phyloP scores from a whole-genome alignment of 2,329 filamentous ascomycete genomes.

The Calonectria naviculata region DNA sequence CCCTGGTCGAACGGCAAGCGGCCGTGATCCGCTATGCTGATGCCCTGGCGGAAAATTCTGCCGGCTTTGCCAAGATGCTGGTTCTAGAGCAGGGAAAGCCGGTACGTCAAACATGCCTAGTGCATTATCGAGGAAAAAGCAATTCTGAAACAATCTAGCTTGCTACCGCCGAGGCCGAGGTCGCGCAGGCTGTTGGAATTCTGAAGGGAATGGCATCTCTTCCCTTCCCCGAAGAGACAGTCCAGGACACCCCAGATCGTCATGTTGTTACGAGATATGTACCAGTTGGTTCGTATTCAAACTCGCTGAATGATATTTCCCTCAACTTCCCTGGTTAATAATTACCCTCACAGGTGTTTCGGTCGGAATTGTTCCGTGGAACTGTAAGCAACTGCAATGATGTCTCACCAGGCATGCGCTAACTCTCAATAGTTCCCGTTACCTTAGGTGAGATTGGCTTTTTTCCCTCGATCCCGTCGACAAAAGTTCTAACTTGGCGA shows the following conservation, averaged over 20 bases:
- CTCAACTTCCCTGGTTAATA: background rate
- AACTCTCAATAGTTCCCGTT: background rate
- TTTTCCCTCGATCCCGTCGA: background rate
- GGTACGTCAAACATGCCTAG: background rate
- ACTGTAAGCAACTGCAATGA: background rate
- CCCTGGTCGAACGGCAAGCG: conserved; percentile 45
- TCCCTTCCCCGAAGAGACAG: conserved; percentile 13
- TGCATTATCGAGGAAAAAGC: background rate
- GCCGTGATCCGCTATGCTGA: conserved; percentile 34
- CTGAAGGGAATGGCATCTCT: conserved; percentile 2
- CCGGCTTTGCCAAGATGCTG: conserved; percentile 24
- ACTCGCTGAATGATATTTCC: background rate
- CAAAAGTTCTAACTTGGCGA: conserved; percentile 41
- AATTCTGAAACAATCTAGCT: conserved; percentile 10
- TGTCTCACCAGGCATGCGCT: background rate
- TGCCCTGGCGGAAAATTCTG: conserved; percentile 23
- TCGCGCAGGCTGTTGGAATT: background rate
- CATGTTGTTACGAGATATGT: conserved; percentile 13
- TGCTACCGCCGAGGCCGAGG: background rate
- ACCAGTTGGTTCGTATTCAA: conserved; percentile 3
- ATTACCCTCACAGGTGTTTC: background rate
- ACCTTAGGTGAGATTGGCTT: background rate
- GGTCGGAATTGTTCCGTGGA: conserved; percentile 20
- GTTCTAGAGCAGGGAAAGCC: conserved; percentile 18
- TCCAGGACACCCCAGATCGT: conserved; percentile 11